Evolutionary conservation across 768 basidiomycete genomes (phyloP).

Genomic region (Tulasnella sp.): DNA sequence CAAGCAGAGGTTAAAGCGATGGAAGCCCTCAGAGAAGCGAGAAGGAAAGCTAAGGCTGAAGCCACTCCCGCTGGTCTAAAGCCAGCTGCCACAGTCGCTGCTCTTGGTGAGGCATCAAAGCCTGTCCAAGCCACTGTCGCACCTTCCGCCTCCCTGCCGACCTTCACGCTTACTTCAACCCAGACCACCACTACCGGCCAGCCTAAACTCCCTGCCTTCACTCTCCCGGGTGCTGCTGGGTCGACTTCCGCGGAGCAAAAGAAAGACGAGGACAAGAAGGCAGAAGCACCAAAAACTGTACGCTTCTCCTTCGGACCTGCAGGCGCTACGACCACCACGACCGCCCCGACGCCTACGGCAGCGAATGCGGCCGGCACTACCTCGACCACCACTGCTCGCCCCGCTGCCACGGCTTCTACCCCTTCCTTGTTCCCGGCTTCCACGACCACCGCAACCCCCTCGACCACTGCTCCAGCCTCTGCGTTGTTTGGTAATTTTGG

Average conservation of each 20-base stretch:
- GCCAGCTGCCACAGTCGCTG: slow-evolving; percentile 26
- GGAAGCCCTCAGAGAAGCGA: slow-evolving; percentile 54
- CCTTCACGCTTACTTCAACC: slow-evolving; percentile 25
- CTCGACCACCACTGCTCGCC: neutral
- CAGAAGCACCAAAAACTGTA: neutral
- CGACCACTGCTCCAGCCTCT: neutral
- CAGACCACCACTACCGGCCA: slow-evolving; percentile 24
- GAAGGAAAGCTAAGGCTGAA: slow-evolving; percentile 22
- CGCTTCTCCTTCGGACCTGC: neutral
- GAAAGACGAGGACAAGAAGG: neutral
- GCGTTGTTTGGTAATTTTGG: neutral
- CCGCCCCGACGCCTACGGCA: neutral
- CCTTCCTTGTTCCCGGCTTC: neutral
- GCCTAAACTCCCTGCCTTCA: neutral
- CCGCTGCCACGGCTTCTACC: neutral
- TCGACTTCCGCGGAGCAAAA: neutral
- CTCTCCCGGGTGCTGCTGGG: neutral
- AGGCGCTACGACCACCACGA: neutral
- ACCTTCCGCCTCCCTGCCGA: neutral
- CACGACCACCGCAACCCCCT: neutral
- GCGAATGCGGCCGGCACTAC: neutral
- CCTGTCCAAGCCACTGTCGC: neutral
- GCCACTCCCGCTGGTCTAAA: slow-evolving; percentile 35
- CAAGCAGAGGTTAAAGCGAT: slow-evolving; percentile 75
- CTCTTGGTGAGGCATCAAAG: neutral